phyloP scores from a whole-genome alignment of 208 protist genomes.

The Crithidia mellificae region DNA sequence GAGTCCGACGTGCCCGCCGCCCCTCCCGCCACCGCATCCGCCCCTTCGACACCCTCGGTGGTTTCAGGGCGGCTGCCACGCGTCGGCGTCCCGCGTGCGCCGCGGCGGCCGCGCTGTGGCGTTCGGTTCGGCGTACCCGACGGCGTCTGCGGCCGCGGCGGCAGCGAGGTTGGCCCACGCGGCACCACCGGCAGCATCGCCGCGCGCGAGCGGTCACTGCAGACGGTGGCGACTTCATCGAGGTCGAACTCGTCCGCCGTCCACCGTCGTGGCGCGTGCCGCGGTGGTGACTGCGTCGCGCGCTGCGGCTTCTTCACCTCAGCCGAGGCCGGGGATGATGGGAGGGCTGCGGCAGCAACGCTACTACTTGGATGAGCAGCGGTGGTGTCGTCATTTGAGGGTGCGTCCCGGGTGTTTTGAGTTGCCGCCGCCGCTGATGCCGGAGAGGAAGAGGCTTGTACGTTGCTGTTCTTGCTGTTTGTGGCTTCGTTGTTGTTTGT shows the following conservation, averaged over 20 bases:
- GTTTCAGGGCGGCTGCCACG: slow-evolving; percentile 14
- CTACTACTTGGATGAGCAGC: neutral
- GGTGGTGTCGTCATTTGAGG: no score
- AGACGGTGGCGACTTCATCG: slow-evolving; percentile 37
- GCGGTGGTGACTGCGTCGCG: slow-evolving; percentile 3
- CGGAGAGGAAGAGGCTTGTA: no score
- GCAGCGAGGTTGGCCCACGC: slow-evolving; percentile 29
- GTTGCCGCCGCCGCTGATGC: neutral
- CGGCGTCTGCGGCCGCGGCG: slow-evolving; percentile 28
- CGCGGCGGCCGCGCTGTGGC: slow-evolving; percentile 25
- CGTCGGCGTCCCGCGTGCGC: slow-evolving; percentile 30
- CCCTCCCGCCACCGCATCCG: neutral
- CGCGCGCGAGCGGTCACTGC: slow-evolving; percentile 32
- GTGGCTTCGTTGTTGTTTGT: no score
- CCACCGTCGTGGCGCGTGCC: slow-evolving; percentile 25
- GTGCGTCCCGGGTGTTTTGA: neutral
- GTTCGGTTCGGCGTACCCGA: neutral
- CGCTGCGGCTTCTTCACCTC: neutral
- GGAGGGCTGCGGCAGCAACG: no score
- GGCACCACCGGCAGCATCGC: slow-evolving; percentile 10
- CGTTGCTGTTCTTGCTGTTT: no score
- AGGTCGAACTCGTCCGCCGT: slow-evolving; percentile 26
- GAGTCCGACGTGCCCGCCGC: neutral
- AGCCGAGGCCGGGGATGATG: neutral
- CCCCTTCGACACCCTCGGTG: neutral